Percentiles rank a stretch among this genome's conserved stretches.
Evolutionary conservation across 768 basidiomycete species (phyloP).

Genomic region (Suillus placidus): DNA sequence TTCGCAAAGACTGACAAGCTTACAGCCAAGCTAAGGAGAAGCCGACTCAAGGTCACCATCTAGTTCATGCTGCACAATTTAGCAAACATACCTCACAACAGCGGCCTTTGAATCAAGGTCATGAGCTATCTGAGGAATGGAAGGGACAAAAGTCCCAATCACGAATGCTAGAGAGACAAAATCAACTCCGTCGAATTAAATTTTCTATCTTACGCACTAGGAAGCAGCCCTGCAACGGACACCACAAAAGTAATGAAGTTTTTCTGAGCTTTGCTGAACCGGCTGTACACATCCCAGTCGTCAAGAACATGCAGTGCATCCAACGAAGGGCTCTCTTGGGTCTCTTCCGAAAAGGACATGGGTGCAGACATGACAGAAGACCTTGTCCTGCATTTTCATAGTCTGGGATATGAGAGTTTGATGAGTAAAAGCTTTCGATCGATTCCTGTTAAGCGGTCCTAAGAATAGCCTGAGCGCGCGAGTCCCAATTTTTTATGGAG

Average conservation of each 20-base stretch:
- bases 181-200: neutral
- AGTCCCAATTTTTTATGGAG: no score
- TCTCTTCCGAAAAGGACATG: slow-evolving; percentile 8
- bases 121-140: slow-evolving; percentile 37
- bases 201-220: slow-evolving; percentile 41
- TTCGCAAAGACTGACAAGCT: slow-evolving; percentile 48
- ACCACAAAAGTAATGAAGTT: slow-evolving; percentile 52
- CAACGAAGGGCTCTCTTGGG: slow-evolving; percentile 1
- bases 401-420: no score
- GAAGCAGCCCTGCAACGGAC: slow-evolving; percentile 59
- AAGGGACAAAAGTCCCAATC: slow-evolving; percentile 39
- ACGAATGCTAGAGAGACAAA: slow-evolving; percentile 21
- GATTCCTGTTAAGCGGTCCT: neutral
- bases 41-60: neutral
- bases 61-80: neutral
- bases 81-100: slow-evolving; percentile 29
- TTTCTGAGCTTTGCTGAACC: slow-evolving; percentile 55
- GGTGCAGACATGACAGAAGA: neutral
- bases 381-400: neutral
- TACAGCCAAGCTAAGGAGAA: slow-evolving; percentile 41
- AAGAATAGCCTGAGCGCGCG: neutral
- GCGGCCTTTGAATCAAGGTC: slow-evolving; percentile 33
- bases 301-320: no score
- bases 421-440: no score
- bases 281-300: slow-evolving; percentile 14